Conservation (phyloP, 768 basidiomycete genomes). For the Boletus reticuloceps region DNA sequence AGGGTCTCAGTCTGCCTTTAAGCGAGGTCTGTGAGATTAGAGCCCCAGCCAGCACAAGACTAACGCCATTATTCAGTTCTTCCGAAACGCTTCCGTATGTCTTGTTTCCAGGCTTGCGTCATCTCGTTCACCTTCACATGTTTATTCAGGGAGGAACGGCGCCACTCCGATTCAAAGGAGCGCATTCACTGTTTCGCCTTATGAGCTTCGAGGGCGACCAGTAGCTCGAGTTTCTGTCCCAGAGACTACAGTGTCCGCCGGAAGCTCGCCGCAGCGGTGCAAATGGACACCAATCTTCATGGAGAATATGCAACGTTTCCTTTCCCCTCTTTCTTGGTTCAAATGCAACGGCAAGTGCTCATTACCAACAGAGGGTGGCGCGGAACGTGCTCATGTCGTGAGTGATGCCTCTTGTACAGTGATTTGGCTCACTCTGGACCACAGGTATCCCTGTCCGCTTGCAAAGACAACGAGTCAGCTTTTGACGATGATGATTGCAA, state of each 20-base stretch:
- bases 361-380: background rate
- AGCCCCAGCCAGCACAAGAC: background rate
- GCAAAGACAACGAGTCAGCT: constrained; percentile 24
- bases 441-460: constrained; percentile 30
- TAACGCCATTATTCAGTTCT: constrained; percentile 4
- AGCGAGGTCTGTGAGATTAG: constrained; percentile 12
- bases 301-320: constrained; percentile 10
- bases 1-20: background rate
- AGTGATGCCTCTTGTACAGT: background rate
- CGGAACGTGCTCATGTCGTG: constrained; percentile 21
- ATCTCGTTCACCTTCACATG: background rate
- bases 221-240: constrained; percentile 6
- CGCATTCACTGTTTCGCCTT: background rate
- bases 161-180: background rate
- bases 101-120: background rate
- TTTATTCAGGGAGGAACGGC: constrained; percentile 3
- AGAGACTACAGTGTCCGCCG: constrained; percentile 16
- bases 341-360: constrained; percentile 21
- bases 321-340: constrained; percentile 17
- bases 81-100: constrained; percentile 8
- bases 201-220: constrained; percentile 12
- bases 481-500: constrained; percentile 13
- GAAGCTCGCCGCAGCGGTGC: constrained; percentile 12
- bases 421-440: background rate
- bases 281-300: constrained; percentile 10